Conservation (phyloP, 345 rosid species). For the Salix viminalis region DNA sequence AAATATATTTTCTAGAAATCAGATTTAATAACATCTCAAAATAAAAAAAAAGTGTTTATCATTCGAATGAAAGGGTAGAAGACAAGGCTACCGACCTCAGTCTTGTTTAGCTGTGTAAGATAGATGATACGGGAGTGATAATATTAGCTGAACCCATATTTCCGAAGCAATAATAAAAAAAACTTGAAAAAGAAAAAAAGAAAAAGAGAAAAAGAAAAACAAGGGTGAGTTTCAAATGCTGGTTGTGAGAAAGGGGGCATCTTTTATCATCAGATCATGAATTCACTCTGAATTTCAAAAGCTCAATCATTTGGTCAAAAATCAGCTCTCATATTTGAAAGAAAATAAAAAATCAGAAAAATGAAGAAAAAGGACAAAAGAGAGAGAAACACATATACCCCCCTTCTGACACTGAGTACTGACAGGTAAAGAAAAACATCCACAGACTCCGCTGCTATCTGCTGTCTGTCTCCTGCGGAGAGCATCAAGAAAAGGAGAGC, state of each 20-base stretch:
- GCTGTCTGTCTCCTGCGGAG: not conserved
- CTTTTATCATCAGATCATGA: too few relatives aligned
- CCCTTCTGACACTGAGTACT: too few relatives aligned
- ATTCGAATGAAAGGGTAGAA: too few relatives aligned
- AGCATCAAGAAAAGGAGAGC: conserved; percentile 38
- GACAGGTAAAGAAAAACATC: not conserved
- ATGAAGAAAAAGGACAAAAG: too few relatives aligned
- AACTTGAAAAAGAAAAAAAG: not conserved
- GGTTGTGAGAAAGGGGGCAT: not conserved
- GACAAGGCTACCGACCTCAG: too few relatives aligned
- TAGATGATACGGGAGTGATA: too few relatives aligned
- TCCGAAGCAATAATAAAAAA: not conserved
- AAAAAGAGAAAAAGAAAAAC: not conserved
- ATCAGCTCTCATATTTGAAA: not conserved
- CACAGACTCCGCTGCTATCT: not conserved
- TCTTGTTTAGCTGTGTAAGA: too few relatives aligned
- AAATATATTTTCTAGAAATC: too few relatives aligned
- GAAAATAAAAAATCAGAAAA: not conserved
- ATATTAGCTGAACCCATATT: too few relatives aligned
- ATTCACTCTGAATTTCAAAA: too few relatives aligned
- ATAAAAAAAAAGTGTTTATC: too few relatives aligned
- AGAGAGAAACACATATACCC: not conserved
- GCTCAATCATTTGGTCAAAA: not conserved
- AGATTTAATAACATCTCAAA: too few relatives aligned
- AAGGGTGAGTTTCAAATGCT: not conserved